Evolutionary conservation across 768 basidiomycete species (phyloP).

Genomic region (Amanita molliuscula): DNA sequence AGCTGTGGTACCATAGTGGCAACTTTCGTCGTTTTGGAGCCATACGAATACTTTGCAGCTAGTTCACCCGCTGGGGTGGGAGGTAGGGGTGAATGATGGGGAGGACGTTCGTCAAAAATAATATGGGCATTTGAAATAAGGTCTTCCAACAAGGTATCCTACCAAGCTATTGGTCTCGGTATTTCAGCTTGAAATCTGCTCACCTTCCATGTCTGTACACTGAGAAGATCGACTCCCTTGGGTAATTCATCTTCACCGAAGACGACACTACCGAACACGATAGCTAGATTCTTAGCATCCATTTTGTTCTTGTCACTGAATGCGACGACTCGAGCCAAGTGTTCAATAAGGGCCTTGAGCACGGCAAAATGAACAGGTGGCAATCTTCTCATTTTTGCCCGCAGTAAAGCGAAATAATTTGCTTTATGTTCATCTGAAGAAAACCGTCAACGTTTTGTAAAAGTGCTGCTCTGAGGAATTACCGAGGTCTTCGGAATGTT

Average conservation of each 20-base stretch:
- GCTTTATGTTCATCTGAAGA: constrained; percentile 56
- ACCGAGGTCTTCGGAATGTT: constrained; percentile 75
- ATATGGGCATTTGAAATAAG: constrained; percentile 59
- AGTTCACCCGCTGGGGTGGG: constrained; percentile 63
- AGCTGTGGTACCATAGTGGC: constrained; percentile 31
- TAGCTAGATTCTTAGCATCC: constrained; percentile 88
- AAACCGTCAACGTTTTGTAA: neutral
- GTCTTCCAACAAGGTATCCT: constrained; percentile 70
- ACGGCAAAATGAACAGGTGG: constrained; percentile 81
- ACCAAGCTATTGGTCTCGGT: neutral
- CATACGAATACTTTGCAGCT: constrained; percentile 46
- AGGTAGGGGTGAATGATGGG: constrained; percentile 52
- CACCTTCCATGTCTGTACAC: constrained; percentile 70
- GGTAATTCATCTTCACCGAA: constrained; percentile 90
- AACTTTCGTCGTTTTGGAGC: constrained; percentile 63
- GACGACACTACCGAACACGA: constrained; percentile 81
- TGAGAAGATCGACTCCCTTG: constrained; percentile 66
- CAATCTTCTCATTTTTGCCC: constrained; percentile 79
- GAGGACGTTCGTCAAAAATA: constrained; percentile 54
- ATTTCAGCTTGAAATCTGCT: neutral
- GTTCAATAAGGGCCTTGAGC: constrained; percentile 71
- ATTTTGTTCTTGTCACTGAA: constrained; percentile 77
- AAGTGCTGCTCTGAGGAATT: constrained; percentile 8
- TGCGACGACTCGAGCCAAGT: constrained; percentile 63
- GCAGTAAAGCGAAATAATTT: constrained; percentile 65